Evolutionary conservation across 495 filamentous ascomycete species (phyloP), one percentile per base, ranked within the genome.

Genomic region (Aspergillus mulundensis): DNA sequence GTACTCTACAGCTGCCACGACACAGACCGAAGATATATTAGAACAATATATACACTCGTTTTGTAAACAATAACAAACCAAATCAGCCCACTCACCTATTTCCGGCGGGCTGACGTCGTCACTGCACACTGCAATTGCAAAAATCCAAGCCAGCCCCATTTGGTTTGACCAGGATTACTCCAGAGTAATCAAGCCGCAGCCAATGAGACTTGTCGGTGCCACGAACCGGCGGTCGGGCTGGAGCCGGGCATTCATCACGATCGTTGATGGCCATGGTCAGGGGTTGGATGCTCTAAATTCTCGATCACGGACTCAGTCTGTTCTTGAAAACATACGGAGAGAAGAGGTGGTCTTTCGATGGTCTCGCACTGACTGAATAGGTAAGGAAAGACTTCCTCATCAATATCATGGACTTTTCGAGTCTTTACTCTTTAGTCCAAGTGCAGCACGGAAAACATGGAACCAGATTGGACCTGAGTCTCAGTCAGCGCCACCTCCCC

Each of bases 181-280:
- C 10, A 4, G 10, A 4, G 10, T 10, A 30, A 10, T 43, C 21
- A n/a, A 30, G 57, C 30, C 25, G 38, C 36, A 44, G 53, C 53
- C 61, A 63, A 63, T 63, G 52, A 25, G 16, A 42, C 30, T 53
- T 16, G 16, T 16, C 20, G 40, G 55, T 55, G 38, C 57, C 52
- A 55, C 61, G 57, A 59, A 56, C 61, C 57, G 43, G 58, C 32
- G 50, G 53, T 47, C 46, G 21, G 53, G 49, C 51, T 43, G 44
- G 61, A 47, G 39, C 57, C 56, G 48, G 11, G 57, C 21, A 50
- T 54, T 50, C 30, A 54, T 60, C 52, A 40, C 34, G n/a, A 49
- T 52, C 23, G 53, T 32, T 57, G 12, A n/a, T 23, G 36, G n/a
- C 7, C 28, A 36, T 49, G 24, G 23, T 48, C 11, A 45, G 32